Conservation (phyloP, 352 stramenopile genomes). For the Phytophthora sojae region DNA sequence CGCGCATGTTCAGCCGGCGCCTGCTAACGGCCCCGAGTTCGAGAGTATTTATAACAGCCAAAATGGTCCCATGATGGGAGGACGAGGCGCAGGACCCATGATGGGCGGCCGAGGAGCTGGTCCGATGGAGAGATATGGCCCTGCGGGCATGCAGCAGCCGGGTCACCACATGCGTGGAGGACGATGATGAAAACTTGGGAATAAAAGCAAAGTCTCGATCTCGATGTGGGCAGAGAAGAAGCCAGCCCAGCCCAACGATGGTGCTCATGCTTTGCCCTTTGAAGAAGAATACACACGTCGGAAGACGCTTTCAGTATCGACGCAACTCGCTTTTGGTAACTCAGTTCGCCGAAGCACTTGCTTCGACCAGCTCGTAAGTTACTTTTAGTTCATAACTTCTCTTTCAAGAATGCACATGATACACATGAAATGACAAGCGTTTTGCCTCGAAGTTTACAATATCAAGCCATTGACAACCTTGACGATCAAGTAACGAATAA, state of each 20-base stretch:
- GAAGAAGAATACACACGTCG: conserved; percentile 22
- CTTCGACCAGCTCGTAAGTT: too few species aligned
- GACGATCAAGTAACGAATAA: too few species aligned
- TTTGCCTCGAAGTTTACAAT: neutral
- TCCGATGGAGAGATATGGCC: conserved; percentile 58
- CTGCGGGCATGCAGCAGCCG: conserved; percentile 48
- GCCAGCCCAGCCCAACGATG: conserved; percentile 21
- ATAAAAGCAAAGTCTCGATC: conserved; percentile 26
- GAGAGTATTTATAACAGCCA: conserved; percentile 71
- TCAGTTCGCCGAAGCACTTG: too few species aligned
- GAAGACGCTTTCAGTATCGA: conserved; percentile 20
- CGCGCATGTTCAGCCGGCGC: conserved; percentile 56
- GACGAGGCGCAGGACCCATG: conserved; percentile 26
- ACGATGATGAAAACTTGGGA: conserved; percentile 39
- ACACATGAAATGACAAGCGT: neutral
- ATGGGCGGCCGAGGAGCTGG: conserved; percentile 29
- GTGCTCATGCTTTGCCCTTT: conserved; percentile 7
- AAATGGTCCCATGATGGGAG: conserved; percentile 43
- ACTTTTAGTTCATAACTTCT: conserved; percentile 4
- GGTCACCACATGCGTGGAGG: conserved; percentile 63
- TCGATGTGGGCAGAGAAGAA: conserved; percentile 36
- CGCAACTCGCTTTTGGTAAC: neutral
- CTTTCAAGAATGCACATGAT: neutral
- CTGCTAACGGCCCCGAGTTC: conserved; percentile 45
- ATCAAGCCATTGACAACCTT: too few species aligned